Conservation (phyloP, 305 asterid genomes). For the Solanum hybrid region DNA sequence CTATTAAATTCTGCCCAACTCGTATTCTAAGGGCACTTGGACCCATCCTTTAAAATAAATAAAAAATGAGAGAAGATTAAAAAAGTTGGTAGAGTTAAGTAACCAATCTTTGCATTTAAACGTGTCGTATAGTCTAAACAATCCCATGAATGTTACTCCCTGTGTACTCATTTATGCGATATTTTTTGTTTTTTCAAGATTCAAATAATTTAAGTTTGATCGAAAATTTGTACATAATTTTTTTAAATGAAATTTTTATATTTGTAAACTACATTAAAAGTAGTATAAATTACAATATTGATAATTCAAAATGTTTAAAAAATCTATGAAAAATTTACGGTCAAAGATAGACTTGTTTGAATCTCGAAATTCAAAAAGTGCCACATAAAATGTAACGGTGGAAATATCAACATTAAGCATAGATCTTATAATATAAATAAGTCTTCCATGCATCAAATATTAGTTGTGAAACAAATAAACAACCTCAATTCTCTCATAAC, state of each 20-base stretch:
- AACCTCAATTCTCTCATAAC: constrained; percentile 15
- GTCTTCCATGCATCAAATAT: constrained; percentile 12
- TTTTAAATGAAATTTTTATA: no score
- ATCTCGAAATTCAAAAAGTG: rapidly evolving
- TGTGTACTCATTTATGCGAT: no score
- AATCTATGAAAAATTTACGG: no score
- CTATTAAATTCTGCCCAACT: neutral
- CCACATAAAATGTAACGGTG: no score
- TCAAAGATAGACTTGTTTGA: no score
- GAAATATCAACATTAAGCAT: neutral
- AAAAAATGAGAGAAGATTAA: neutral
- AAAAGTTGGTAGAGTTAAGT: constrained; percentile 28
- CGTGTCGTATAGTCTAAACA: neutral
- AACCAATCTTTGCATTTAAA: neutral
- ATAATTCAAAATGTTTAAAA: no score
- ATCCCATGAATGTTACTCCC: neutral
- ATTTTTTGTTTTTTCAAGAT: no score
- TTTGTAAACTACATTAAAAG: no score
- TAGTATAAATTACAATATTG: no score
- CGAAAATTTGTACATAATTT: rapidly evolving
- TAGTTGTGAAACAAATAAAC: constrained; percentile 36
- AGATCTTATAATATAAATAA: constrained; percentile 17
- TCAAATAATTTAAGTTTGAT: no score
- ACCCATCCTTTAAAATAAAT: neutral
- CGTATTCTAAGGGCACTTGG: no score